These are phyloP conservation scores for Cucurbita pepo DNA, from an alignment of 306 rosid genomes.

Conservation along the genomic window DNA sequence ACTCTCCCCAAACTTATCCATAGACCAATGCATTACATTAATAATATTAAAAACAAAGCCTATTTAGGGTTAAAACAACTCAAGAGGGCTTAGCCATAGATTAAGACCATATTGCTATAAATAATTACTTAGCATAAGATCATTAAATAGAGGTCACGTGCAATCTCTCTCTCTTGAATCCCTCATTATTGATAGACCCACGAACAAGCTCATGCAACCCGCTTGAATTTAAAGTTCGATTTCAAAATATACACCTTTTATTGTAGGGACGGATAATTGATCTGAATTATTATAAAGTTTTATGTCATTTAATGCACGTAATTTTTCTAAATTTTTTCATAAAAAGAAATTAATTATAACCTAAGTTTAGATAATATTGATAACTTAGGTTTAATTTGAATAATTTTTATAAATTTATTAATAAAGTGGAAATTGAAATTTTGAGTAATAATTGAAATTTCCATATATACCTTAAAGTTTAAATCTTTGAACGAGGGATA, in stretches of 20 bases:
- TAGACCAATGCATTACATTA: not conserved
- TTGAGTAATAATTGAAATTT: too few relatives aligned
- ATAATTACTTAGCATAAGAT: not conserved
- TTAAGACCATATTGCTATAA: not conserved
- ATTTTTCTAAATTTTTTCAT: too few relatives aligned
- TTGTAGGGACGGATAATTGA: not conserved
- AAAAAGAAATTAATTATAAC: too few relatives aligned
- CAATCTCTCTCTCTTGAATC: constrained; percentile 1
- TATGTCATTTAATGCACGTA: not conserved
- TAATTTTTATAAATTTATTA: too few relatives aligned
- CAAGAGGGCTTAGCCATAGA: not conserved
- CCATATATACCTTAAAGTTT: too few relatives aligned
- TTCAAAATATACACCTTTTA: not conserved
- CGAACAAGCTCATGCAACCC: not conserved
- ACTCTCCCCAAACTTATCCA: constrained; percentile 1
- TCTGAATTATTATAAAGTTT: not conserved
- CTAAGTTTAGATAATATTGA: too few relatives aligned
- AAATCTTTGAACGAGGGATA: too few relatives aligned
- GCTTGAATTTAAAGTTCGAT: not conserved
- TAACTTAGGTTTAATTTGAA: too few relatives aligned
- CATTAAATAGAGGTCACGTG: constrained; percentile 1
- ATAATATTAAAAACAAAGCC: not conserved
- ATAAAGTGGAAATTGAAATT: too few relatives aligned
- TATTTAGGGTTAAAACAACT: not conserved
- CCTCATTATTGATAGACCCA: not conserved